Base-by-base conservation (phyloP, 1,284 basidiomycete species). In the Cutaneotrichosporon dermatis region DNA sequence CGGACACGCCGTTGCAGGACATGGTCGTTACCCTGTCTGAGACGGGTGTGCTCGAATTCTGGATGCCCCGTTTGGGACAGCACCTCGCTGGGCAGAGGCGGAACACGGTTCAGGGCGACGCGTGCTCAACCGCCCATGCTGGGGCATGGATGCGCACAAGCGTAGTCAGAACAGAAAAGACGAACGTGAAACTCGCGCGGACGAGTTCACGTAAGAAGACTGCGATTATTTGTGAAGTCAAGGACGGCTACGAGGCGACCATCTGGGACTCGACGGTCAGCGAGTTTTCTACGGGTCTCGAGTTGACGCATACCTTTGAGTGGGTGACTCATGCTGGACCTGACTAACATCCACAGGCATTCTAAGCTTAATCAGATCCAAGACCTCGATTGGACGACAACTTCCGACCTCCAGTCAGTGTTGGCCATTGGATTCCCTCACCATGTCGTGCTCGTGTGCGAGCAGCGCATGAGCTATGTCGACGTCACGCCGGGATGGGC, bases 181-280 rank as follows among this genome's bases (percentile, higher is more conserved):
- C 72, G 43, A 81, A 82, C 2, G 84, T 92, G 55, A 80, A 79
- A 51, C 85, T 84, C 68, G 90, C 88, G 16, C 81, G 86, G 33
- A 93, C 91, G 73, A 93, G 91, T 73, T 91, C 90, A 12, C 85
- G 88, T 15, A 92, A 92, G 79, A 94, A 93, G 78, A 89, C 91
- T 6, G 90, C 51, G 3, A 5, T 42, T 79, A 49, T 74, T 75
- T 15, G 82, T 82, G 45, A 67, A 16, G 33, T 58, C 6, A 16
- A 51, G 7, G 65, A 71, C 51, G 70, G 82, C 45, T 64, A 90
- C 61, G 89, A 93, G 71, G 77, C 95, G 57, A 92, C 90, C 0
- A 90, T 97, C 16, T 96, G 92, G 92, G 91, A 96, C 75, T 94
- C 91, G 0, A 88, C 88, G 61, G 89, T 89, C 72, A 92, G 89